Conservation (phyloP, 257 asterid genomes). For the Rehmannia glutinosa region DNA sequence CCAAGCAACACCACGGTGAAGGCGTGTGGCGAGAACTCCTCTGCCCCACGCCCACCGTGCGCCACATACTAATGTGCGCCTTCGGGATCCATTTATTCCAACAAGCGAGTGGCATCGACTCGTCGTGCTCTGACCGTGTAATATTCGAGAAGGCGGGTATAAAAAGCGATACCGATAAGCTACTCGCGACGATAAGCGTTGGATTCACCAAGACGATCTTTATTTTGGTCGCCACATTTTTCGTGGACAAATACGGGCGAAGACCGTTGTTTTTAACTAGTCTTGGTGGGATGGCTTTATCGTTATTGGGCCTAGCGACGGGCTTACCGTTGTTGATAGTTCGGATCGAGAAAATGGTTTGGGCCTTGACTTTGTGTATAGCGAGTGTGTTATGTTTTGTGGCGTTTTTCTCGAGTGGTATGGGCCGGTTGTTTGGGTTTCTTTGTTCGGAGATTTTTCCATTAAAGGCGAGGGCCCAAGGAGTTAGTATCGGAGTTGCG, state of each 20-base stretch:
- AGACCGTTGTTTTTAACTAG: conserved; percentile 62
- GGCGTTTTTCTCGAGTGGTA: conserved; percentile 62
- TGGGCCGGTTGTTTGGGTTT: conserved; percentile 89
- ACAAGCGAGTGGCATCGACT: conserved; percentile 79
- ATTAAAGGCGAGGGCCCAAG: conserved; percentile 55
- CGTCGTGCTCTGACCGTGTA: conserved; percentile 60
- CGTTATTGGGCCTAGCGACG: conserved; percentile 35
- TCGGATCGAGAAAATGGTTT: conserved; percentile 41
- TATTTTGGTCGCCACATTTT: conserved; percentile 74
- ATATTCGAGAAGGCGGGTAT: conserved; percentile 63
- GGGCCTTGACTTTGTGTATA: conserved; percentile 27
- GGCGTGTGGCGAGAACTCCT: conserved; percentile 76
- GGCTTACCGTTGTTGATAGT: conserved; percentile 34
- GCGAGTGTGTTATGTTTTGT: conserved; percentile 40
- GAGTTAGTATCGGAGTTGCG: conserved; percentile 63
- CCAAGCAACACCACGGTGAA: conserved; percentile 31
- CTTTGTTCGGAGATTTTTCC: conserved; percentile 77
- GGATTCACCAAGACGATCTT: conserved; percentile 69
- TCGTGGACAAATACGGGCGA: conserved; percentile 64
- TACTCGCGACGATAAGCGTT: conserved; percentile 73
- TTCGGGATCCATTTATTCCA: conserved; percentile 74
- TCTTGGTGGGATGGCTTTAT: conserved; percentile 56
- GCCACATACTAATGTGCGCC: conserved; percentile 58
- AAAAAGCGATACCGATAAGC: conserved; percentile 22
- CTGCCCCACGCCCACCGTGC: conserved; percentile 59